phyloP scores from a whole-genome alignment of 805 yeast species.

The Alloascoidea hylecoeti region DNA sequence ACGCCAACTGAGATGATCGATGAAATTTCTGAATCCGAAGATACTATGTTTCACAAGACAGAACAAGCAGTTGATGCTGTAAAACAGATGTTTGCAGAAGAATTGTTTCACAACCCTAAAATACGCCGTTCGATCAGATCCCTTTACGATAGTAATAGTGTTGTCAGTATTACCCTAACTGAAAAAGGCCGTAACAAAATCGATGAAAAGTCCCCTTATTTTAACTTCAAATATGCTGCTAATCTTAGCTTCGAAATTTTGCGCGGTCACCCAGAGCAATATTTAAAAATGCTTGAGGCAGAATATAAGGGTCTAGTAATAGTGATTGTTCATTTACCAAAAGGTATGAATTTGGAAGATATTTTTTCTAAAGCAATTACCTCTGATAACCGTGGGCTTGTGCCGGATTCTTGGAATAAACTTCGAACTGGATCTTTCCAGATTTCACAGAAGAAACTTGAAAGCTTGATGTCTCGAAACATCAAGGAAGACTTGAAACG shows the following conservation, averaged over 20 bases:
- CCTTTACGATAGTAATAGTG: slow-evolving; percentile 49
- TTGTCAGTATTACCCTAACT: slow-evolving; percentile 62
- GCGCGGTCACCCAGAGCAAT: slow-evolving; percentile 61
- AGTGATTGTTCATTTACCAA: slow-evolving; percentile 44
- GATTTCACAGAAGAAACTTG: slow-evolving; percentile 51
- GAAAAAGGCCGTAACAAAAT: slow-evolving; percentile 74
- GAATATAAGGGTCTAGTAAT: slow-evolving; percentile 64
- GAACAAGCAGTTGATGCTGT: slow-evolving; percentile 60
- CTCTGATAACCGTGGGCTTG: background rate
- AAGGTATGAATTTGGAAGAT: slow-evolving; percentile 36
- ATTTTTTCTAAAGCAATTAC: slow-evolving; percentile 23
- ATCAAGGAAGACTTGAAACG: slow-evolving; percentile 74
- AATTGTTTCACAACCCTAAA: slow-evolving; percentile 67
- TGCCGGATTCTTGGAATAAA: slow-evolving; percentile 66
- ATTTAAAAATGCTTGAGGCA: slow-evolving; percentile 84
- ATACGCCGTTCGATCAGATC: slow-evolving; percentile 50
- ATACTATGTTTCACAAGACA: slow-evolving; percentile 36
- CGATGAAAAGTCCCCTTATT: slow-evolving; percentile 67
- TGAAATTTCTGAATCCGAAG: slow-evolving; percentile 18
- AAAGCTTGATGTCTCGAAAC: slow-evolving; percentile 54
- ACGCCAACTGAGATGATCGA: slow-evolving; percentile 50
- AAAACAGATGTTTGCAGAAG: slow-evolving; percentile 63
- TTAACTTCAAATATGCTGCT: slow-evolving; percentile 82
- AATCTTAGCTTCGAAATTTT: slow-evolving; percentile 72
- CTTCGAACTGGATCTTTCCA: slow-evolving; percentile 56